Base-by-base conservation (phyloP, 768 basidiomycete genomes). In the Boletus huronensis region DNA sequence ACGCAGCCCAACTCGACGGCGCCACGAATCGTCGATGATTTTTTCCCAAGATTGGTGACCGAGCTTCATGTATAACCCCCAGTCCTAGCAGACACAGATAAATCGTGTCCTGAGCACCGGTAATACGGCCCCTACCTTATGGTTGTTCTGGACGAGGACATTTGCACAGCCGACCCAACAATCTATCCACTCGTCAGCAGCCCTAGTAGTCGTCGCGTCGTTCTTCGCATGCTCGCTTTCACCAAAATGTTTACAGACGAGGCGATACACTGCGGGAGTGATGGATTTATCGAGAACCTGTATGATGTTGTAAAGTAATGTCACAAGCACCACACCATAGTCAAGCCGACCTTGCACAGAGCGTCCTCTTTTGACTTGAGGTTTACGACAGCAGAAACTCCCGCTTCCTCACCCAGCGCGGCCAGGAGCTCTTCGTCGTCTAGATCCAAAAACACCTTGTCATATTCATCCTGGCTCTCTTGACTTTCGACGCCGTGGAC, bases 401-500 rank as follows among this genome's bases (percentile, higher is more conserved):
- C 61, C 2, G 54, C 68, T 14, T 66, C 71, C 10, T 70, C 74
- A 17, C 76, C 80, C 7, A 88, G 74, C 7, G 83, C 75, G 28
- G 81, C 83, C 17, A 79, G 62, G 1, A 88, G 65, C 16, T 75
- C 77, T 21, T 83, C 84, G 60, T 90, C 87, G 49, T 80, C 72
- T 23, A 84, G 74, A 51, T 87, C 82, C 44, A 86, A 70, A 55
- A 82, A 79, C 38, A 85, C 63, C 41, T 74, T 72, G 16, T 79
- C 82, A 58, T 83, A 93, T 49, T 87, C 83, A 52, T 92, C 89
- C 63, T 94, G 90, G 58, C 87, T 91, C 56, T 92, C 90, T 62
- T 82, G 81, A 41, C 77, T 79, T 35, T 80, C 80, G 17, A 57
- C 16, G 42, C 57, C 34, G 64, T 64, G 31, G 56, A 43, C 50